A percentile compares a stretch with the other conserved stretches of the same genome.
Evolutionary conservation across 2,329 filamentous ascomycete species (phyloP).

Genomic region (Didymella segeticola): DNA sequence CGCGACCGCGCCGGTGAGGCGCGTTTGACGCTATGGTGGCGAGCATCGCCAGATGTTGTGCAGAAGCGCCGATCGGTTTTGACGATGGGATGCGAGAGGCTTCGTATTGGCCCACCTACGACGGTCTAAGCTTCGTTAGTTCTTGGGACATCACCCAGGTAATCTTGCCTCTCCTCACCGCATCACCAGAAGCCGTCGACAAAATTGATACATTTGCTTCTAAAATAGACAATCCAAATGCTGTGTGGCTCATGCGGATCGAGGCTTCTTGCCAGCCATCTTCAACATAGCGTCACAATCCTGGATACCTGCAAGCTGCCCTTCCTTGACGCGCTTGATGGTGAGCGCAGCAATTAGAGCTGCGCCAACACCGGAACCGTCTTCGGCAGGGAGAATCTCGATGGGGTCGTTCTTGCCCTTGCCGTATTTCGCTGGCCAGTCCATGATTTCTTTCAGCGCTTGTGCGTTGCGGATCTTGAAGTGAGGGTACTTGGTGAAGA

Average conservation of each 20-base stretch:
- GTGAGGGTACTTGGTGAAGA: slow-evolving; percentile 99
- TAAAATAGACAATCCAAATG: background rate
- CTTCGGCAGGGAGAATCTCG: slow-evolving; percentile 87
- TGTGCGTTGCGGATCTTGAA: slow-evolving; percentile 92
- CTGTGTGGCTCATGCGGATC: background rate
- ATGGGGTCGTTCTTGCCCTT: slow-evolving; percentile 73
- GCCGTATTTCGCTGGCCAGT: slow-evolving; percentile 82
- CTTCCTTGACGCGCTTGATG: slow-evolving; percentile 66
- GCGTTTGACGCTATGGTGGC: background rate
- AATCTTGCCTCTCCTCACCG: background rate
- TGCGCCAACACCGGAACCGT: slow-evolving; percentile 95
- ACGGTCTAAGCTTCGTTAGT: background rate
- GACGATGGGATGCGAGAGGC: background rate
- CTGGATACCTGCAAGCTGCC: slow-evolving; percentile 65
- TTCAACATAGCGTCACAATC: slow-evolving; percentile 56
- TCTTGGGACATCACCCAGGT: background rate
- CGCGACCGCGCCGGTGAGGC: background rate
- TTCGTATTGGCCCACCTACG: background rate
- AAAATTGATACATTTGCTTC: slow-evolving; percentile 4
- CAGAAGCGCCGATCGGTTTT: background rate
- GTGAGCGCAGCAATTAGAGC: slow-evolving; percentile 85
- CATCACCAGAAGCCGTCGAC: background rate
- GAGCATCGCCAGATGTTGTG: slow-evolving; percentile 1
- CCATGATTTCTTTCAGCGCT: slow-evolving; percentile 91
- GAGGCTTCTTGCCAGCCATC: slow-evolving; percentile 26